Evolutionary conservation across 2,329 filamentous ascomycete species (phyloP).

Genomic region (Fusarium newnesense): DNA sequence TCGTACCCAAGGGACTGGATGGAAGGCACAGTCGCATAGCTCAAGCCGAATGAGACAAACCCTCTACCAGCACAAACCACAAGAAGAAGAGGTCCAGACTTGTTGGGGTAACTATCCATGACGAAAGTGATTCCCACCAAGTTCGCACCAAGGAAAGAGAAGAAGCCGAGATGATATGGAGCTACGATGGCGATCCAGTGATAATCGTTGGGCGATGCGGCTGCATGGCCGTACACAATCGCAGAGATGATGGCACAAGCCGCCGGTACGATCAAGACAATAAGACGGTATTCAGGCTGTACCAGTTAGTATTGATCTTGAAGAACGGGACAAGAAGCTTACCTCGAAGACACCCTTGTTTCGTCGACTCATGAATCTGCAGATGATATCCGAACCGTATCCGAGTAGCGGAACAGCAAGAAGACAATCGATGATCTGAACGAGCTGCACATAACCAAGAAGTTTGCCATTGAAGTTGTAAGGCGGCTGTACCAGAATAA

Average conservation of each 20-base stretch:
- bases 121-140: constrained; percentile 5
- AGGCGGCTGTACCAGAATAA: background rate
- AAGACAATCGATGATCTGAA: background rate
- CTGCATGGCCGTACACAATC: background rate
- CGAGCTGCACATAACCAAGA: constrained; percentile 3
- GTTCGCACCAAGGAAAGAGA: constrained; percentile 3
- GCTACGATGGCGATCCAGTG: constrained; percentile 11
- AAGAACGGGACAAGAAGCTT: fast-evolving
- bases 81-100: background rate
- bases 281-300: constrained; percentile 2
- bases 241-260: background rate
- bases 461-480: background rate
- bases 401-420: constrained; percentile 3
- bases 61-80: constrained; percentile 4
- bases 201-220: background rate
- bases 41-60: background rate
- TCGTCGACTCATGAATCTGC: constrained; percentile 7
- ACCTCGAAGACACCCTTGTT: constrained; percentile 5
- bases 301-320: fast-evolving
- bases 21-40: constrained; percentile 2
- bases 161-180: constrained; percentile 3
- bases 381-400: background rate
- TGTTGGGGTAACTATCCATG: constrained; percentile 15
- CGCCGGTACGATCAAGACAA: background rate
- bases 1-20: constrained; percentile 3